Evolutionary conservation across 768 basidiomycete genomes (phyloP).

Genomic region (Lyophyllum shimeji): DNA sequence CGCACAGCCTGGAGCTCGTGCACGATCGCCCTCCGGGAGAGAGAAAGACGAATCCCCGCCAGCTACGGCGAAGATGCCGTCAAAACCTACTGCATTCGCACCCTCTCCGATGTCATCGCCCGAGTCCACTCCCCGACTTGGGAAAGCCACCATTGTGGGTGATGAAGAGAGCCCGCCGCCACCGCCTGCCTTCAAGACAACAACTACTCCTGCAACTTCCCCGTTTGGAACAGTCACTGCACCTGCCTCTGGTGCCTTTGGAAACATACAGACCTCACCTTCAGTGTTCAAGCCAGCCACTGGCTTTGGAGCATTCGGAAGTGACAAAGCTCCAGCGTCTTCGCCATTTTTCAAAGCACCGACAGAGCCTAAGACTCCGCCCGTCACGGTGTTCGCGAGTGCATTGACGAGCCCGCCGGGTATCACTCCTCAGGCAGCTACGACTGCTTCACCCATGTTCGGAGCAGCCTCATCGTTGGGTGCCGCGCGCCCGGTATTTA

Average conservation of each 20-base stretch:
- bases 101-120: slow-evolving; percentile 22
- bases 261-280: slow-evolving; percentile 34
- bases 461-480: slow-evolving; percentile 39
- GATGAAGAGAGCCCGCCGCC: slow-evolving; percentile 14
- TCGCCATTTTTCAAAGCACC: slow-evolving; percentile 57
- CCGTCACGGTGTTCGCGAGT: slow-evolving; percentile 37
- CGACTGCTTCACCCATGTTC: slow-evolving; percentile 32
- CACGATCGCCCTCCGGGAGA: slow-evolving; percentile 7
- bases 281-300: slow-evolving; percentile 39
- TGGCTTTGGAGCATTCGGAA: slow-evolving; percentile 51
- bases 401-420: slow-evolving; percentile 22
- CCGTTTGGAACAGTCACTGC: slow-evolving; percentile 12
- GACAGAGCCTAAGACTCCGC: slow-evolving; percentile 29
- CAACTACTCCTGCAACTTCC: slow-evolving; percentile 24
- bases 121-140: slow-evolving; percentile 16
- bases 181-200: slow-evolving; percentile 17
- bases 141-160: slow-evolving; percentile 14
- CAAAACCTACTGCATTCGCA: slow-evolving; percentile 5
- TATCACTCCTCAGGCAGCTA: slow-evolving; percentile 17
- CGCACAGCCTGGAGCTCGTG: slow-evolving; percentile 6
- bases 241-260: slow-evolving; percentile 34
- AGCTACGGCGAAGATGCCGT: neutral
- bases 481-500: slow-evolving; percentile 30
- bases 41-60: neutral
- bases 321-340: slow-evolving; percentile 32